Evolutionary conservation across 2,329 filamentous ascomycete genomes (phyloP), one percentile per base, ranked within the genome.

Genomic region (Aspergillus tamarii): DNA sequence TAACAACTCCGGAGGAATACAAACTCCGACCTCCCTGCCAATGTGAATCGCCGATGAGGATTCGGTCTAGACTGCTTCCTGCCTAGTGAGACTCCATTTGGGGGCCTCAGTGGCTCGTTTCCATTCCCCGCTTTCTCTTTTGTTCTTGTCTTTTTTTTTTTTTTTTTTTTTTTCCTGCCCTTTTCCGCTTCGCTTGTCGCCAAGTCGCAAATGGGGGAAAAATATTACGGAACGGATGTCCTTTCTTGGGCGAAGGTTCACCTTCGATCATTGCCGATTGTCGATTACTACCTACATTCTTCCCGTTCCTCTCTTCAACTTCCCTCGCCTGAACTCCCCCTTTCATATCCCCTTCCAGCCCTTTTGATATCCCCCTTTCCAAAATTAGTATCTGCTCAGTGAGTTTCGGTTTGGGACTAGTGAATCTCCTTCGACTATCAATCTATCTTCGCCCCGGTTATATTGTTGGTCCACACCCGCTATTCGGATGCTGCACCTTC

Each of bases 401-500:
- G 50, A 61, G 64, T 52, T 52, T 62, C 59, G 46, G 46, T 62
- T 59, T 36, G 50, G 62, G 52, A 60, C 59, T 57, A 66, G 65
- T 71, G 32, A 11, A 12, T 16, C 19, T n/a, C 6, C 16, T 52
- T 30, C 14, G 16, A 67, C 66, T 53, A 52, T 48, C 60, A 55
- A 62, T 64, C 59, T 59, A 41, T 50, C 23, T 43, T 50, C 52
- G 28, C 46, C 55, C 56, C 36, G 48, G 59, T 62, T 52, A 50
- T 16, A 39, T 48, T 53, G 58, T 60, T 58, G 53, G 39, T 60
- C 61, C 46, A 59, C 52, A 53, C 46, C 53, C 56, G 41, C 46
- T 48, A 56, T 53, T 71, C 67, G 65, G 43, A 74, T 75, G 73
- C 70, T 68, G 67, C 65, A 68, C 66, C 66, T 72, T 64, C 66